phyloP scores from a whole-genome alignment of 805 yeast genomes.

The Saccharomycopsis sp. region DNA sequence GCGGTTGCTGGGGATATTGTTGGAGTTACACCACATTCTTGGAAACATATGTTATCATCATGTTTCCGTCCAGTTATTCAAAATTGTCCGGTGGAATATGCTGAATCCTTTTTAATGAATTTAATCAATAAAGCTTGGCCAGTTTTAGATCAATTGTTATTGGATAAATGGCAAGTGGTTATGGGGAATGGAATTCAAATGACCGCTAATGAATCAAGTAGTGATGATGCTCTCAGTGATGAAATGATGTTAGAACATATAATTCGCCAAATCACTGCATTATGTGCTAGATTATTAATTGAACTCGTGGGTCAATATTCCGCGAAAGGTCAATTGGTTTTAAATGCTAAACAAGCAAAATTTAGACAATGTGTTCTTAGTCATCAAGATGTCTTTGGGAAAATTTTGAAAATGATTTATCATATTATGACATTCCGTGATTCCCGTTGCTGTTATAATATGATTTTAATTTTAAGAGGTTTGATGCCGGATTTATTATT shows the following conservation, averaged over 20 bases:
- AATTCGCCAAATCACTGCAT: slow-evolving; percentile 85
- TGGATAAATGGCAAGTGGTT: slow-evolving; percentile 66
- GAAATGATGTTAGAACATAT: slow-evolving; percentile 98
- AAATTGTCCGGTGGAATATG: slow-evolving; percentile 70
- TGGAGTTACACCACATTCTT: slow-evolving; percentile 88
- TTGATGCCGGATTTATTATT: slow-evolving; percentile 54
- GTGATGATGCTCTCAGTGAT: slow-evolving; percentile 78
- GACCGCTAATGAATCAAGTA: slow-evolving; percentile 27
- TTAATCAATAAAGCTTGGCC: slow-evolving; percentile 68
- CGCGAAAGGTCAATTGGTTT: slow-evolving; percentile 27
- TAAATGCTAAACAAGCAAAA: slow-evolving; percentile 32
- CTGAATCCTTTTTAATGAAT: slow-evolving; percentile 60
- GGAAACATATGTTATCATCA: slow-evolving; percentile 93
- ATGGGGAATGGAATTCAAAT: slow-evolving; percentile 30
- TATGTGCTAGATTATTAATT: slow-evolving; percentile 75
- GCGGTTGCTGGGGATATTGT: slow-evolving; percentile 78
- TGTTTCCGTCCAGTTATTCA: slow-evolving; percentile 79
- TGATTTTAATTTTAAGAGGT: slow-evolving; percentile 69
- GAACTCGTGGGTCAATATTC: slow-evolving; percentile 80
- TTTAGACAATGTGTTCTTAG: slow-evolving; percentile 58
- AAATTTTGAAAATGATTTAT: slow-evolving; percentile 62
- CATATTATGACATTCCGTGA: slow-evolving; percentile 78
- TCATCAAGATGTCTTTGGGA: slow-evolving; percentile 59
- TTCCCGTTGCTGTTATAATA: slow-evolving; percentile 86
- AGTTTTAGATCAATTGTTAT: slow-evolving; percentile 65